Base-by-base conservation (phyloP, 352 stramenopile species). In the Globisporangium okanoganense region DNA sequence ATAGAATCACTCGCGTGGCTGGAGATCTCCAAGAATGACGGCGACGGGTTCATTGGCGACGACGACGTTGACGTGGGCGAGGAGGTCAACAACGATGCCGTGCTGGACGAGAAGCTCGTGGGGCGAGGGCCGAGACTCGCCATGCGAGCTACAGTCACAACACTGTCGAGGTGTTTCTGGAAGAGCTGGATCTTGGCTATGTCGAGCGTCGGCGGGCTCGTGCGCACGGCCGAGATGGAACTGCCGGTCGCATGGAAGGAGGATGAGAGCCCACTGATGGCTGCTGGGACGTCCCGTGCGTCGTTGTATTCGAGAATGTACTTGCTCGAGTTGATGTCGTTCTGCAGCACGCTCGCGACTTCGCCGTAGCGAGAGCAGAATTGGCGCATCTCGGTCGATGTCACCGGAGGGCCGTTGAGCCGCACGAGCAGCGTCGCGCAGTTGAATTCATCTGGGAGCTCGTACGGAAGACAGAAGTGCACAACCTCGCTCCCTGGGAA, bases 271-370 rank as follows among this genome's bases (percentile, higher is more conserved):
- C 70, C 67, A 16, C 54, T 69, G 5, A 95, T 65, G 1, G 79
- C 84, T 3, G 47, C 60, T 0, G 65, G 50, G 2, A 95, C 64
- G 13, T 75, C 78, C 0, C 86, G 78, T 0, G 73, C 70, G 57
- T 95, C 86, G 57, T 88, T 86, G 62, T 82, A 92, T 64, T 95
- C 83, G 31, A 95, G 72, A 6, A 90, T 72, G 60, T 76, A 93
- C 59, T 75, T 79, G 58, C 61, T 67, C 12, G 67, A 49, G 35
- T 71, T 65, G 22, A 60, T 40, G 20, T 88, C 73, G 41, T 75
- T 69, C 62, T 86, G 82, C 48, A 90, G 60, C n/a, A 93, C 73
- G 54, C 77, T 90, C 8, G 82, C 79, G 38, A 95, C 77, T 62
- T 88, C 77, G 12, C 85, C 85, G 56, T 86, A 91, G 29, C 67